These are phyloP conservation scores for Acanthamoeba castellanii DNA, from an alignment of 208 protist species.

Conservation along the genomic window DNA sequence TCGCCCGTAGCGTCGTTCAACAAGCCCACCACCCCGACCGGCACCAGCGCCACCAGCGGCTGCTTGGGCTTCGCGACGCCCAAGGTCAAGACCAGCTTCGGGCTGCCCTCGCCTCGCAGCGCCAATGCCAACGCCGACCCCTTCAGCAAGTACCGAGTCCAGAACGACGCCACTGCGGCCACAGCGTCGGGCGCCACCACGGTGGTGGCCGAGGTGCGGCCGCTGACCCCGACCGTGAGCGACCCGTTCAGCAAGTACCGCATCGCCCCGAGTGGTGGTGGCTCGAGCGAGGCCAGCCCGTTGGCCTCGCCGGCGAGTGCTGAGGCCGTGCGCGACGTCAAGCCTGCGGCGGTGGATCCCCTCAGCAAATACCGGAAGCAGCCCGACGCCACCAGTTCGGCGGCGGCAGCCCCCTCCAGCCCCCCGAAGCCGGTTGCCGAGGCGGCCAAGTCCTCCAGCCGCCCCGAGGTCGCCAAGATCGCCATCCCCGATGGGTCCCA, in stretches of 20 bases:
- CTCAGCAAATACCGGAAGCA: slow-evolving; percentile 13
- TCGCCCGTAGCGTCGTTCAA: neutral
- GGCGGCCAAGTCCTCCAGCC: neutral
- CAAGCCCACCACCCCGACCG: neutral
- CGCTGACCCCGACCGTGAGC: neutral
- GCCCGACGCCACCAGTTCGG: neutral
- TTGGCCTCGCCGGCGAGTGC: neutral
- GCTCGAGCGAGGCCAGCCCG: neutral
- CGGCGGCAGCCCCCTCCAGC: neutral
- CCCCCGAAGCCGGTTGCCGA: neutral
- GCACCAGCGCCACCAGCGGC: neutral
- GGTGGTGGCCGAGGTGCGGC: neutral
- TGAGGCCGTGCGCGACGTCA: neutral
- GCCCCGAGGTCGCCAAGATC: neutral
- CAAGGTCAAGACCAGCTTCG: neutral
- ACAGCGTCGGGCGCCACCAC: neutral
- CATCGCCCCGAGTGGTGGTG: neutral
- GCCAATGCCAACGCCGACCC: neutral
- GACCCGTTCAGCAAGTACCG: neutral
- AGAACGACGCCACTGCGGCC: neutral
- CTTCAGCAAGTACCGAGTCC: neutral
- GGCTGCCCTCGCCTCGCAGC: neutral
- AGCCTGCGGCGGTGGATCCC: neutral
- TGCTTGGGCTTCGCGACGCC: neutral
- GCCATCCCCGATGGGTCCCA: neutral